phyloP scores from a whole-genome alignment of 2,329 filamentous ascomycete species.

The Penicillium sp. region DNA sequence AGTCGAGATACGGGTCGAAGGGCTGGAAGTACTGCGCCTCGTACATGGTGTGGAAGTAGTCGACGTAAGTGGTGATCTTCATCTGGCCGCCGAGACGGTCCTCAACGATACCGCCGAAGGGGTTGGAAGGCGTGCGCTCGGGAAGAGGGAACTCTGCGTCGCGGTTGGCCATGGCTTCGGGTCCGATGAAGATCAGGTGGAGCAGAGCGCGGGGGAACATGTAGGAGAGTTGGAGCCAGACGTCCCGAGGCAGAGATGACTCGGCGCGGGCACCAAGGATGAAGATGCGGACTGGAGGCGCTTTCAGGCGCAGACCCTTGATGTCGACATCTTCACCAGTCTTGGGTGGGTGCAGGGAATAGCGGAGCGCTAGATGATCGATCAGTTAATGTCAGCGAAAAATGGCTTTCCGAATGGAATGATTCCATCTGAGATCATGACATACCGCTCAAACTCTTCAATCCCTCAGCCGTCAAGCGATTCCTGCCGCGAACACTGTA shows the following conservation, averaged over 20 bases:
- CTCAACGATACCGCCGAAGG: conserved; percentile 92
- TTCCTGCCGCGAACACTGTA: conserved; percentile 78
- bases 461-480: conserved; percentile 79
- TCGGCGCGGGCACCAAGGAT: conserved; percentile 95
- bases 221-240: conserved; percentile 92
- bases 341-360: conserved; percentile 86
- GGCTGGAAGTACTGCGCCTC: conserved; percentile 87
- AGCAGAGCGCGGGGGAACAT: conserved; percentile 91
- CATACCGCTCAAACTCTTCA: conserved; percentile 91
- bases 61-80: conserved; percentile 97
- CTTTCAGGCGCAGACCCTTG: conserved; percentile 78
- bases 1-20: conserved; percentile 98
- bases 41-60: conserved; percentile 97
- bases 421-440: conserved; percentile 19
- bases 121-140: conserved; percentile 79
- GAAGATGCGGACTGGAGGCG: conserved; percentile 89
- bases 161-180: conserved; percentile 92
- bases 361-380: conserved; percentile 71
- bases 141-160: conserved; percentile 92
- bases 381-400: neutral
- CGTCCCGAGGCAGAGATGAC: conserved; percentile 88
- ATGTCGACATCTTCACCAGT: conserved; percentile 74
- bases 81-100: conserved; percentile 84
- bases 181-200: conserved; percentile 91
- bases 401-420: neutral